Evolutionary conservation across 1,284 basidiomycete genomes (phyloP).

Genomic region (Cronartium ribicola): DNA sequence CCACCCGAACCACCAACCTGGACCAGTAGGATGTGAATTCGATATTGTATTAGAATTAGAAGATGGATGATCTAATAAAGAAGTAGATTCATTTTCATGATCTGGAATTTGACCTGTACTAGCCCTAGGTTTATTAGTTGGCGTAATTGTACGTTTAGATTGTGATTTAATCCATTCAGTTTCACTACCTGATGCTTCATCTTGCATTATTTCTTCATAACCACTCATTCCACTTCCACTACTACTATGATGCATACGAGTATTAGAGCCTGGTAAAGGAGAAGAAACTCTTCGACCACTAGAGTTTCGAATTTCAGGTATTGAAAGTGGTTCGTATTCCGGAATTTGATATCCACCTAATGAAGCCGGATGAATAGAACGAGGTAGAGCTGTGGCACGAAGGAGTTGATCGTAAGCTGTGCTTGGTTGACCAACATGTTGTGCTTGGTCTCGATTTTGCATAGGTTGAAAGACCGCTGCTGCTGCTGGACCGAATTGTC

Average conservation of each 20-base stretch:
- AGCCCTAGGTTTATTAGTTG: neutral
- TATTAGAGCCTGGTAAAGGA: neutral
- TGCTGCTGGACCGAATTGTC: slow-evolving; percentile 33
- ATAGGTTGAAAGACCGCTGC: slow-evolving; percentile 38
- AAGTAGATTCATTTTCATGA: neutral
- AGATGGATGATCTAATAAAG: neutral
- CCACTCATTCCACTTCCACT: slow-evolving; percentile 15
- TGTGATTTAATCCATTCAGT: slow-evolving; percentile 19
- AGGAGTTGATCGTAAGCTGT: neutral
- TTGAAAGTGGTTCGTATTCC: neutral
- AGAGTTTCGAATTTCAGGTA: neutral
- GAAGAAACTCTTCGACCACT: neutral
- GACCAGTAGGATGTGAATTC: neutral
- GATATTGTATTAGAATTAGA: neutral
- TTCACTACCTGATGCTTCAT: slow-evolving; percentile 41
- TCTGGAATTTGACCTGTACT: neutral
- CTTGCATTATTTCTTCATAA: slow-evolving; percentile 34
- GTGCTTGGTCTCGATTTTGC: slow-evolving; percentile 21
- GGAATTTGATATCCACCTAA: slow-evolving; percentile 11
- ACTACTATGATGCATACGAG: neutral
- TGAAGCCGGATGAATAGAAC: too few relatives aligned
- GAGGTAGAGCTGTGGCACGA: neutral
- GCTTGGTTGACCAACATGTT: neutral
- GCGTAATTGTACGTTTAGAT: neutral
- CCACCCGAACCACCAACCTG: slow-evolving; percentile 5